Percentiles rank a stretch among this genome's conserved stretches.
phyloP scores from a whole-genome alignment of 2,329 filamentous ascomycete genomes.

The Botrytis elliptica region DNA sequence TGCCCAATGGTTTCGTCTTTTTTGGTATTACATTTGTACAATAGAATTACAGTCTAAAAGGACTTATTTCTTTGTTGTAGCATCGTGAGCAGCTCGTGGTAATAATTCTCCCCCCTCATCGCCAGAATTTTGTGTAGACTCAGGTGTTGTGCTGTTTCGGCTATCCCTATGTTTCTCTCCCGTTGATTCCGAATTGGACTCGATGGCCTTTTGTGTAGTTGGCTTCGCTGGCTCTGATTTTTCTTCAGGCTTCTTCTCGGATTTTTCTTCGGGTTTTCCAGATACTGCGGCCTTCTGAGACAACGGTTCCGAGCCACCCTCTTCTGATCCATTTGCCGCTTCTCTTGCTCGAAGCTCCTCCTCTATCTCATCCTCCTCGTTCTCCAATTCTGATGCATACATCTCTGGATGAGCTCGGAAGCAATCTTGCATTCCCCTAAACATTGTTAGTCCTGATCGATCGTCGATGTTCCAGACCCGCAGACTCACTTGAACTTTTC shows the following conservation, averaged over 20 bases:
- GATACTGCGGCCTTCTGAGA: conserved; percentile 11
- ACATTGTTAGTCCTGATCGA: conserved; percentile 30
- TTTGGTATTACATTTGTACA: conserved; percentile 34
- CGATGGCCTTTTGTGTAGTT: conserved; percentile 9
- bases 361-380: conserved; percentile 63
- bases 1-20: conserved; percentile 8
- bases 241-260: background rate
- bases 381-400: conserved; percentile 83
- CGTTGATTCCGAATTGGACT: background rate
- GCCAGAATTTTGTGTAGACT: conserved; percentile 18
- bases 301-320: conserved; percentile 16
- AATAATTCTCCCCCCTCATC: conserved; percentile 47
- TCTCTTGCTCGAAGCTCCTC: conserved; percentile 36
- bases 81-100: conserved; percentile 51
- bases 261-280: background rate
- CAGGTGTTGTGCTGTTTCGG: conserved; percentile 25
- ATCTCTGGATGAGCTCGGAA: conserved; percentile 91
- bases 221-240: conserved; percentile 8
- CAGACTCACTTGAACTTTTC: conserved; percentile 87
- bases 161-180: background rate
- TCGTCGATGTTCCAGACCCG: background rate
- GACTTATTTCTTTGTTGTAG: conserved; percentile 29
- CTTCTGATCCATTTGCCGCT: conserved; percentile 22
- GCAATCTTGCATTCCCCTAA: conserved; percentile 93
- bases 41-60: conserved; percentile 18